phyloP scores from a whole-genome alignment of 2,329 filamentous ascomycete species.

The Sporothrix brunneoviolacea region DNA sequence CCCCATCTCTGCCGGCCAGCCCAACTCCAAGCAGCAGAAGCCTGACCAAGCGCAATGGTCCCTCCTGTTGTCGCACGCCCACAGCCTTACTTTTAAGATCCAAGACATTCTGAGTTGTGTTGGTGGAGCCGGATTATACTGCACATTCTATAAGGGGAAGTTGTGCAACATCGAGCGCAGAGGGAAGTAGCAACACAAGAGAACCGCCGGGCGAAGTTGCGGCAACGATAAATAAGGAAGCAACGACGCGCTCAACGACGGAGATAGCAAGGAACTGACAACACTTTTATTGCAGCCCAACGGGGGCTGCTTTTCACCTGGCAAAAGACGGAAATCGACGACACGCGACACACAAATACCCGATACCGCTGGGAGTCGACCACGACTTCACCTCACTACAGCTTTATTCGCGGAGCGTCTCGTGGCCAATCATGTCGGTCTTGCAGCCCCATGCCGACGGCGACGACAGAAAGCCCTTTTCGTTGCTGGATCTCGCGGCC shows the following conservation, averaged over 20 bases:
- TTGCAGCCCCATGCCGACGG: slow-evolving; percentile 27
- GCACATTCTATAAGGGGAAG: background rate
- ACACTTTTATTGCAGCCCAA: too few relatives aligned
- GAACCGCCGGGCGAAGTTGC: background rate
- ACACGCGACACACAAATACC: too few relatives aligned
- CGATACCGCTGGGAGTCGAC: background rate
- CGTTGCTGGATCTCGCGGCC: slow-evolving; percentile 29
- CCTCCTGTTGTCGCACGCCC: background rate
- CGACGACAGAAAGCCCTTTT: slow-evolving; percentile 25
- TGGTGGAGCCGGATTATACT: background rate
- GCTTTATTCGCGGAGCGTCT: background rate
- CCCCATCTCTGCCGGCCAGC: background rate
- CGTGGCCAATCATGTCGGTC: slow-evolving; percentile 33
- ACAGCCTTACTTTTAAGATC: background rate
- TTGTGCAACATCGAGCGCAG: background rate
- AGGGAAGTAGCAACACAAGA: background rate
- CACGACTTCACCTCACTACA: too few relatives aligned
- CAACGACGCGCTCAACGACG: too few relatives aligned
- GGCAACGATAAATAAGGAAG: background rate
- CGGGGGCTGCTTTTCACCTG: too few relatives aligned
- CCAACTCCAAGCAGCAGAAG: background rate
- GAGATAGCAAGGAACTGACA: too few relatives aligned
- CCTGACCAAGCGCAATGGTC: slow-evolving; percentile 9
- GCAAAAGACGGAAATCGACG: too few relatives aligned
- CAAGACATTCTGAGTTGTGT: background rate